These are phyloP conservation scores for Penicillium herquei DNA, from an alignment of 495 filamentous ascomycete species.

Conservation along the genomic window DNA sequence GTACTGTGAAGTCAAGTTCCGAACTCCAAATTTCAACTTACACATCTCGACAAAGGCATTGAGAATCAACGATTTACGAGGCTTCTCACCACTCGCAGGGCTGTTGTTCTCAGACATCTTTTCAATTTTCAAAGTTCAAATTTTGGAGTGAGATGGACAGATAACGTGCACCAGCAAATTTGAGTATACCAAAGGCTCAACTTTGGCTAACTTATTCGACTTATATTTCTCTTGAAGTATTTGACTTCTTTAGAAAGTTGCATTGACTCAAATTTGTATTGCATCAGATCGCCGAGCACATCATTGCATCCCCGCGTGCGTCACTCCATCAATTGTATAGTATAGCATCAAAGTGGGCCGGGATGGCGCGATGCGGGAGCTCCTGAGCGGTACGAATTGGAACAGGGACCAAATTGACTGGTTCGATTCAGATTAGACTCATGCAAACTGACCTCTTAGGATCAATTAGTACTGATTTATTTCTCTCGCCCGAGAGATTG, in stretches of 20 bases:
- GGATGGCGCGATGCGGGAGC: constrained; percentile 36
- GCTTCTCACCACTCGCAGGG: constrained; percentile 5
- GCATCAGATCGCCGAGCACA: constrained; percentile 11
- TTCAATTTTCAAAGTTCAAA: not conserved
- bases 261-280: constrained; percentile 5
- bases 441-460: not conserved
- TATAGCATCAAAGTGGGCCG: constrained; percentile 44
- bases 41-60: constrained; percentile 62
- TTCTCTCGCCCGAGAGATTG: constrained; percentile 23
- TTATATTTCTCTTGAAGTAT: not conserved
- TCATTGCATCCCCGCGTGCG: constrained; percentile 13
- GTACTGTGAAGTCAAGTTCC: not conserved
- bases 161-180: too few relatives aligned
- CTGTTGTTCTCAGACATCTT: constrained; percentile 1
- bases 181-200: too few relatives aligned
- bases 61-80: constrained; percentile 52
- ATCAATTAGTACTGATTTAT: not conserved
- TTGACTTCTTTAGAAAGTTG: not conserved
- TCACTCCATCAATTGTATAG: constrained; percentile 3
- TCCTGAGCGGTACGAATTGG: not conserved
- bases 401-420: not conserved
- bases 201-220: not conserved
- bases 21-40: constrained; percentile 17
- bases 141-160: not conserved
- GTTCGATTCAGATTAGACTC: constrained; percentile 5